Evolutionary conservation across 345 rosid genomes (phyloP).

Genomic region (Lagerstroemia speciosa): DNA sequence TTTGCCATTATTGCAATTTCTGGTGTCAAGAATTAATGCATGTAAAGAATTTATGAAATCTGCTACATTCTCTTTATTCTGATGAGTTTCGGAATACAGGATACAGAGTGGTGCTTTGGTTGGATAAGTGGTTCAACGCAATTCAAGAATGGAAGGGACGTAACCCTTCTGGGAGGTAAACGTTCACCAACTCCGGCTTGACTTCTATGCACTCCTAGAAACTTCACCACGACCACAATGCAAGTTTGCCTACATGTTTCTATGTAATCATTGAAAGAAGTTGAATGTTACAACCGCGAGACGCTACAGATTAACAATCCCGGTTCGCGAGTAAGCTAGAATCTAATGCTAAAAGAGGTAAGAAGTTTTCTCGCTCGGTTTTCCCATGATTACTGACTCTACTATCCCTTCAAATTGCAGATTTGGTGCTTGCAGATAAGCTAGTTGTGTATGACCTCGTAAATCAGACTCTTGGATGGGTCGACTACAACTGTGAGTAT

Average conservation of each 20-base stretch:
- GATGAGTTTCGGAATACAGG: constrained; percentile 25
- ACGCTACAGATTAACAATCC: no score
- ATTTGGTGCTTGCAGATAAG: constrained; percentile 41
- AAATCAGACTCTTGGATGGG: constrained; percentile 36
- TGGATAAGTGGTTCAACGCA: constrained; percentile 59
- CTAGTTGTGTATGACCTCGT: constrained; percentile 41
- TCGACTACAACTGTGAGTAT: constrained; percentile 31
- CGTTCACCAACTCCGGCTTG: not conserved
- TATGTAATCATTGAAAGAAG: no score
- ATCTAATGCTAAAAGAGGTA: no score
- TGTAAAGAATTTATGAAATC: not conserved
- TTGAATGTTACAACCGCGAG: no score
- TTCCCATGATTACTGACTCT: not conserved
- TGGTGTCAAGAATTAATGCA: not conserved
- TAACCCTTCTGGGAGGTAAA: constrained; percentile 80
- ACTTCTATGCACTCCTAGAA: not conserved
- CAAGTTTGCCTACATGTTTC: no score
- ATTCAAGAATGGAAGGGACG: constrained; percentile 43
- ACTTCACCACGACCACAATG: not conserved
- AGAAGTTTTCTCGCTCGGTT: no score
- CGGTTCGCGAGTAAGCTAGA: no score
- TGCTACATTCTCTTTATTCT: not conserved
- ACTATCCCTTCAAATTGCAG: constrained; percentile 17
- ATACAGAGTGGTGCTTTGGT: constrained; percentile 62
- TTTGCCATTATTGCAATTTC: not conserved